phyloP scores from a whole-genome alignment of 2,329 filamentous ascomycete genomes.

The Knoxdaviesia capensis region DNA sequence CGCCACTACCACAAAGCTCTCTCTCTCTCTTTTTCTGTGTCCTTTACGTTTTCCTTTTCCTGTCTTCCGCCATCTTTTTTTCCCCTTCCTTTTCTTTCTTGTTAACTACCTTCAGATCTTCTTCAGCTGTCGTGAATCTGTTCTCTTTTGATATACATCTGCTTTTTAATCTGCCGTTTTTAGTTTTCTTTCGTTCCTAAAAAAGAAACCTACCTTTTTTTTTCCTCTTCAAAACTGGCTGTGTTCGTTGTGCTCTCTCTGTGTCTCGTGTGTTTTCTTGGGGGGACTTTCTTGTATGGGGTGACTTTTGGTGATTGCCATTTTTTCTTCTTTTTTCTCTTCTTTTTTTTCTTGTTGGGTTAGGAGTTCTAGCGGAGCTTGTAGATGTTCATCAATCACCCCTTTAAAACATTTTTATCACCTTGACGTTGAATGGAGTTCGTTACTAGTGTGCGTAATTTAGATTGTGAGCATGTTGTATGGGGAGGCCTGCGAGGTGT shows the following conservation, averaged over 20 bases:
- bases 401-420: no score
- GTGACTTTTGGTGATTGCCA: neutral
- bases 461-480: no score
- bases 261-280: neutral
- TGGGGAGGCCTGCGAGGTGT: no score
- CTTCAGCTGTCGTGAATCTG: neutral
- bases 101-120: constrained; percentile 2
- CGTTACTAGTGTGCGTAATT: no score
- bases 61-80: neutral
- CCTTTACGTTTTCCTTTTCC: neutral
- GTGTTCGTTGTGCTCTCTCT: neutral
- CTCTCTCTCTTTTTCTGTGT: neutral
- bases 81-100: neutral
- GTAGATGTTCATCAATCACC: no score
- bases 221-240: neutral
- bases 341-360: neutral
- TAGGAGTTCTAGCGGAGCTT: no score
- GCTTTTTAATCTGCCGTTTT: constrained; percentile 2
- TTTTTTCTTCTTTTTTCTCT: neutral
- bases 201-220: neutral
- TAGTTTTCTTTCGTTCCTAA: neutral
- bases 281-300: neutral
- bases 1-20: neutral
- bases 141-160: constrained; percentile 1
- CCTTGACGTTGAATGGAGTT: no score